phyloP scores from a whole-genome alignment of 192 early-diverging fungal genomes.

The Geranomyces variabilis region DNA sequence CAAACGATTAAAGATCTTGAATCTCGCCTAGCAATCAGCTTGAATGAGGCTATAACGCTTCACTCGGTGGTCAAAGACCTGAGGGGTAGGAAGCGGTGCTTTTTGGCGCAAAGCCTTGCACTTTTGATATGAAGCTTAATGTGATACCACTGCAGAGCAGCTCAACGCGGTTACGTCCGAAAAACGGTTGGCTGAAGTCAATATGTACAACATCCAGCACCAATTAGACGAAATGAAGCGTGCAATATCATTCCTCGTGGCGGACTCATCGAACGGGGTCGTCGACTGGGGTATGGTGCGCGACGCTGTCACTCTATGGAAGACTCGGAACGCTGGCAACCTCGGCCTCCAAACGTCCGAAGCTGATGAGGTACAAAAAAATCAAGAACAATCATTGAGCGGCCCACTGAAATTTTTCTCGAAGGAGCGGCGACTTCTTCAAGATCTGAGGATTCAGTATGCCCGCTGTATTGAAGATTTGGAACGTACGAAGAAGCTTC shows the following conservation, averaged over 20 bases:
- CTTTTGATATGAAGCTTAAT: neutral
- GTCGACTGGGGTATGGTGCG: constrained; percentile 40
- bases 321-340: constrained; percentile 45
- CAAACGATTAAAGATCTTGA: constrained; percentile 37
- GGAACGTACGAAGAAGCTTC: constrained; percentile 53
- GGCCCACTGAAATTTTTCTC: neutral
- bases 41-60: constrained; percentile 41
- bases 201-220: constrained; percentile 41
- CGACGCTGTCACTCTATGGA: constrained; percentile 55
- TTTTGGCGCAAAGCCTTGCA: too few species aligned
- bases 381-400: neutral
- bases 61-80: constrained; percentile 30
- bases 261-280: neutral
- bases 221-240: constrained; percentile 42
- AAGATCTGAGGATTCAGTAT: constrained; percentile 56
- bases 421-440: constrained; percentile 54
- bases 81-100: too few species aligned
- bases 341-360: constrained; percentile 46
- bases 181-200: constrained; percentile 34
- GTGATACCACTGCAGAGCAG: neutral
- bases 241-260: neutral
- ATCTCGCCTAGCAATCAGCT: constrained; percentile 24
- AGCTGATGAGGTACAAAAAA: constrained; percentile 35
- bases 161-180: constrained; percentile 12
- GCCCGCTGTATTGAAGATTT: constrained; percentile 60